A percentile compares a stretch with the other conserved stretches of the same genome.
Conservation (phyloP, 2,329 filamentous ascomycete genomes). For the Microsporum ferrugineum region DNA sequence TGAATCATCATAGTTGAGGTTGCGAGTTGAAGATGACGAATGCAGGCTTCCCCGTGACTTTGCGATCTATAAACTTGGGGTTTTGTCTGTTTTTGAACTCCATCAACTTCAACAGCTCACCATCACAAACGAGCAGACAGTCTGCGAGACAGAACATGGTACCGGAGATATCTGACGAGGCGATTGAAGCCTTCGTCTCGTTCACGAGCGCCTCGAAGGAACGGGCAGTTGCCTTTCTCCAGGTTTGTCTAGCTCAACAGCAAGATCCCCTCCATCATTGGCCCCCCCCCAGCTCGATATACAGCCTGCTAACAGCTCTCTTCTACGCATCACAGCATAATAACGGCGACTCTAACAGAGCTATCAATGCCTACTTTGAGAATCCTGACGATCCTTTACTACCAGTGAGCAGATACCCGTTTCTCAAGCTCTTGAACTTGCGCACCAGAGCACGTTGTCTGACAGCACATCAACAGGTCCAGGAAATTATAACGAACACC, state of each 20-base stretch:
- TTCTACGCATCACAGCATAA: conserved; percentile 29
- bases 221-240: conserved; percentile 32
- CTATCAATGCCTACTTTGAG: conserved; percentile 40
- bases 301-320: neutral
- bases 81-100: neutral
- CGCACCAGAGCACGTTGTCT: neutral
- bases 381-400: conserved; percentile 23
- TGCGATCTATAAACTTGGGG: neutral
- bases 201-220: conserved; percentile 32
- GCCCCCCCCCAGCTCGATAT: neutral
- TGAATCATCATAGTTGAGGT: too few relatives aligned
- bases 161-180: conserved; percentile 25
- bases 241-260: conserved; percentile 20
- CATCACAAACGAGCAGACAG: neutral
- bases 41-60: neutral
- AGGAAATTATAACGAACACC: neutral
- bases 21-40: neutral
- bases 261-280: neutral
- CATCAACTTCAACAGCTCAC: neutral
- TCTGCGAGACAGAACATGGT: neutral
- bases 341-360: conserved; percentile 34
- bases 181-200: conserved; percentile 31
- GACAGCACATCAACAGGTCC: neutral
- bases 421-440: neutral
- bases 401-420: conserved; percentile 16